Evolutionary conservation across 2,329 filamentous ascomycete genomes (phyloP), one percentile per base, ranked within the genome.

Genomic region (Fusarium floridanum): DNA sequence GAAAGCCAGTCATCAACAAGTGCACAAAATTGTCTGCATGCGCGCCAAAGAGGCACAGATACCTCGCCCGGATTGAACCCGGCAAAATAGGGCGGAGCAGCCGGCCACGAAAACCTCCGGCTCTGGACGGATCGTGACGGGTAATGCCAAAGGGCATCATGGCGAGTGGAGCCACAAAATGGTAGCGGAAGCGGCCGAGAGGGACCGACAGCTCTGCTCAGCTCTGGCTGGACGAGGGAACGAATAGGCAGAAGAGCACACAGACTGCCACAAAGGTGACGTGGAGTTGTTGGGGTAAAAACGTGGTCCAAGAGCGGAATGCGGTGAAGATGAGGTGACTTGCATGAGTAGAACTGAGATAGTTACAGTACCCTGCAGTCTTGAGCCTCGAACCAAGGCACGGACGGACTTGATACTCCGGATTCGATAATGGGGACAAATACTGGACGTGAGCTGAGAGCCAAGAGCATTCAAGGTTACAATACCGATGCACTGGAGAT

Each of bases 241-340:
- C 48, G 41, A 20, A 20, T 32, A 36, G 61, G 22, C 37, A 55
- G 60, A 43, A 63, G 29, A 34, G 29, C 22, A 55, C 61, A 32
- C 48, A 36, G 59, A n/a, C 20, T 14, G 27, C 34, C 34, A 41
- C 34, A 16, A 59, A 48, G 45, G 45, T 67, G 68, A 59, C 63
- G 67, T 74, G 64, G 64, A 76, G 61, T 61, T 75, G 62, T 69
- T 74, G 74, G 61, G 70, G 67, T 41, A 50, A 72, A 64, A 68
- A 62, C 62, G 64, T 65, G 70, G 62, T 56, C 53, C 24, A 22
- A 59, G 57, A 55, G 48, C 27, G 69, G 62, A 53, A 77, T 77
- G 74, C 76, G 76, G 76, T 77, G 72, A 77, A 71, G 55, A 43
- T 45, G 20, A 61, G 61, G 50, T 66, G 59, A 68, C 71, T 68